Conservation (phyloP, 2,329 filamentous ascomycete species). For the Scolecobasidium constrictum region DNA sequence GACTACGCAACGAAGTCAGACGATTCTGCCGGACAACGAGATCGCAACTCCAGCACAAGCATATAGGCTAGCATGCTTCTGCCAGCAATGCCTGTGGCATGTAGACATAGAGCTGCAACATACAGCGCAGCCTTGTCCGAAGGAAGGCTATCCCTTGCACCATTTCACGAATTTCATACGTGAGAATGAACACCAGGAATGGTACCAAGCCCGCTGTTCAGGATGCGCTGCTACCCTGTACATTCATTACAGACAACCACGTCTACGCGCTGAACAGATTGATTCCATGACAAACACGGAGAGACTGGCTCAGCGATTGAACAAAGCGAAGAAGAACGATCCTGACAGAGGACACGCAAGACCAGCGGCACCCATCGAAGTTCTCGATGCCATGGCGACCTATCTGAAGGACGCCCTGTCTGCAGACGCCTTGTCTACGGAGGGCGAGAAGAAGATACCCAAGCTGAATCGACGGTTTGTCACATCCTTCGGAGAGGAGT, state of each 20-base stretch:
- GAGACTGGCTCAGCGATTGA: slow-evolving; percentile 41
- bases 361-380: slow-evolving; percentile 41
- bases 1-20: slow-evolving; percentile 8
- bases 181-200: neutral
- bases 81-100: slow-evolving; percentile 51
- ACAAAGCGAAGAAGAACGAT: slow-evolving; percentile 38
- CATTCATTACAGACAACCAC: slow-evolving; percentile 12
- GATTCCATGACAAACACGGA: slow-evolving; percentile 43
- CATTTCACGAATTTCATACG: slow-evolving; percentile 34
- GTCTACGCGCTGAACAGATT: slow-evolving; percentile 38
- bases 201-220: slow-evolving; percentile 3
- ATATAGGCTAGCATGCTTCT: slow-evolving; percentile 50
- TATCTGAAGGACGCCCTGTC: slow-evolving; percentile 51
- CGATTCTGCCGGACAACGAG: slow-evolving; percentile 1
- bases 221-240: slow-evolving; percentile 1
- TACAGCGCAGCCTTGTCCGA: slow-evolving; percentile 29
- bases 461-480: slow-evolving; percentile 53
- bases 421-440: no score
- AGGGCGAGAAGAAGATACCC: slow-evolving; percentile 44
- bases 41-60: slow-evolving; percentile 1
- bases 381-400: slow-evolving; percentile 44
- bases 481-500: slow-evolving; percentile 52
- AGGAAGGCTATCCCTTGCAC: slow-evolving; percentile 44
- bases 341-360: slow-evolving; percentile 43
- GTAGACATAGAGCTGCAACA: slow-evolving; percentile 41